Evolutionary conservation across 78 protist genomes (phyloP).

Genomic region (Trichosphaerium sp.): DNA sequence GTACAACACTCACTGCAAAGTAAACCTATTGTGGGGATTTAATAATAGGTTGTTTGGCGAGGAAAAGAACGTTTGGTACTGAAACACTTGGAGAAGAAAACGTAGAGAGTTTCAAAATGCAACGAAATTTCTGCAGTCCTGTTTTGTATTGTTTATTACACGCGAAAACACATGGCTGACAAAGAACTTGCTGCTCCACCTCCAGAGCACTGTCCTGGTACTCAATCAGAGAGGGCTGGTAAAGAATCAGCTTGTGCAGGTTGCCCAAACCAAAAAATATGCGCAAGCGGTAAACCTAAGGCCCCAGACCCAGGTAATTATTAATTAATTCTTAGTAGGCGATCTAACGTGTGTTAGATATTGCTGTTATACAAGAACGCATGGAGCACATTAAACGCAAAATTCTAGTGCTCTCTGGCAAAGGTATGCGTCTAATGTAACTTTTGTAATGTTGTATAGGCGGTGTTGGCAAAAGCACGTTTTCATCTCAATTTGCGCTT

Average conservation of each 20-base stretch:
- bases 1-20: too few relatives aligned
- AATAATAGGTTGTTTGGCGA: too few relatives aligned
- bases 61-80: too few relatives aligned
- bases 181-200: slow-evolving; percentile 32
- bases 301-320: slow-evolving; percentile 63
- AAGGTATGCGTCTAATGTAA: too few relatives aligned
- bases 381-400: slow-evolving; percentile 53
- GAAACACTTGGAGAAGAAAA: too few relatives aligned
- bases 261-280: slow-evolving; percentile 85
- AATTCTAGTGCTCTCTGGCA: slow-evolving; percentile 93
- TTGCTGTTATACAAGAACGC: slow-evolving; percentile 27
- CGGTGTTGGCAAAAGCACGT: slow-evolving; percentile 96
- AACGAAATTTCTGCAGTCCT: too few relatives aligned
- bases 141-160: too few relatives aligned
- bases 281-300: slow-evolving; percentile 61
- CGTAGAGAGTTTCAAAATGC: too few relatives aligned
- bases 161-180: neutral
- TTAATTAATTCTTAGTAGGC: too few relatives aligned
- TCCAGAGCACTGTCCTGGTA: slow-evolving; percentile 69
- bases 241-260: slow-evolving; percentile 81
- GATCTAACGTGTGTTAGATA: neutral
- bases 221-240: slow-evolving; percentile 72
- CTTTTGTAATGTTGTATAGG: too few relatives aligned
- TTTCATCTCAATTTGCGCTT: slow-evolving; percentile 83
- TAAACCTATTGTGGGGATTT: too few relatives aligned